Base-by-base conservation (phyloP, 352 stramenopile species). In the Pythium coloratum region DNA sequence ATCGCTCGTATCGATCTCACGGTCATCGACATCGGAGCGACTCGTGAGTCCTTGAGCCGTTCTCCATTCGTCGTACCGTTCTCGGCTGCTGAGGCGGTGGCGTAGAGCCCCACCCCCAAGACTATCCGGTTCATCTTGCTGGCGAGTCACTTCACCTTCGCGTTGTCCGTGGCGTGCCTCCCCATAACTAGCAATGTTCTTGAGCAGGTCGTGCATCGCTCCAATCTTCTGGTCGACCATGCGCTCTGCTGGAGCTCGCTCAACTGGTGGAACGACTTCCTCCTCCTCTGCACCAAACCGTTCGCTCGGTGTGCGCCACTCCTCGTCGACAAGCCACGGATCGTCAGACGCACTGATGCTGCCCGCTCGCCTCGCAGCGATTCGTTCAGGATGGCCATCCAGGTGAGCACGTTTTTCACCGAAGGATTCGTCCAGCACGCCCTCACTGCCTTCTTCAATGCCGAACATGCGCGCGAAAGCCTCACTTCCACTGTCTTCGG, bases 381-480 rank as follows among this genome's bases (percentile, higher is more conserved):
- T 34, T 13, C 54, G 59, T 59, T 72, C 36, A 6, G 34, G 59
- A 3, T 49, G 40, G 12, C 13, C 26, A 7, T 54, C 54, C 9
- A 54, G 12, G 24, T 28, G 38, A 14, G 53, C 51, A 14, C 44
- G 14, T 20, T 61, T 55, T 7, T 33, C 34, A 24, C 8, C 59
- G 24, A 49, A 49, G 2, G 33, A 61, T 0, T 24, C 26, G 6
- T 53, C 20, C 12, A 67, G 9, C 2, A 67, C 9, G 38, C n/a
- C 34, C 13, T 66, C 58, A 13, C 72, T 12, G 18, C 77, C 69
- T 6, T 76, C 68, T 26, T 81, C 68, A 20, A 88, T 63, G 1
- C 59, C 73, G 67, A 92, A 79, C 57, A 90, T 64, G 6, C 58
- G 63, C 18, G 72, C 72, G 62, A 92, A 92, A 6, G 34, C 62